A percentile compares a stretch with the other conserved stretches of the same genome.
Evolutionary conservation across 441 rosid genomes (phyloP).

Genomic region (Pelargonium australe): DNA sequence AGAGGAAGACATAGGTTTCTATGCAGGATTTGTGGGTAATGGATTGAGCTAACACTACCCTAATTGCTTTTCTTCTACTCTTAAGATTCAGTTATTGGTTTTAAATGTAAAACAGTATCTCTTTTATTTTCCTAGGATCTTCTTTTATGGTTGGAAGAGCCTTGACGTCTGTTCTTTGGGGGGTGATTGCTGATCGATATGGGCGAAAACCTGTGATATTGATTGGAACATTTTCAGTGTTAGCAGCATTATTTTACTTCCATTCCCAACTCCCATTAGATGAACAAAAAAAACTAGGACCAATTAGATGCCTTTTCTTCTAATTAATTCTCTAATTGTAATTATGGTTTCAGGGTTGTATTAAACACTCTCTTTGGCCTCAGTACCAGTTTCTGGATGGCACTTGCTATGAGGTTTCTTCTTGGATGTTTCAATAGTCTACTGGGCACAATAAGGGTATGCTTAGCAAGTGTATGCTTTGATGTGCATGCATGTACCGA

Average conservation of each 20-base stretch:
- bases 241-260: background rate
- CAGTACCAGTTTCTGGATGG: slow-evolving; percentile 49
- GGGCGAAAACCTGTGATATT: slow-evolving; percentile 5
- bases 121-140: slow-evolving; percentile 11
- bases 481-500: background rate
- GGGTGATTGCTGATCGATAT: slow-evolving; percentile 14
- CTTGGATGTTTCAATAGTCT: slow-evolving; percentile 43
- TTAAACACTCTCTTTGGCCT: slow-evolving; percentile 44
- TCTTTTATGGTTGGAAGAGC: slow-evolving; percentile 21
- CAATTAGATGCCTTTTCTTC: background rate
- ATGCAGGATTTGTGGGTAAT: slow-evolving; percentile 16
- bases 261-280: background rate
- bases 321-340: background rate
- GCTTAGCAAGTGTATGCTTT: background rate
- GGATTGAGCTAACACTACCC: background rate
- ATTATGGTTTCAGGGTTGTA: slow-evolving; percentile 32
- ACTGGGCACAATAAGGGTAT: slow-evolving; percentile 40
- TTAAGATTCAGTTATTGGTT: background rate
- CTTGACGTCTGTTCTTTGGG: slow-evolving; percentile 18
- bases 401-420: slow-evolving; percentile 39
- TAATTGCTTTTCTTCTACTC: background rate
- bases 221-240: slow-evolving; percentile 7
- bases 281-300: background rate
- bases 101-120: background rate
- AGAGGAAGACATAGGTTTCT: slow-evolving; percentile 20